These are phyloP conservation scores for Naegleria fowleri DNA, from an alignment of 208 protist genomes.

Conservation along the genomic window DNA sequence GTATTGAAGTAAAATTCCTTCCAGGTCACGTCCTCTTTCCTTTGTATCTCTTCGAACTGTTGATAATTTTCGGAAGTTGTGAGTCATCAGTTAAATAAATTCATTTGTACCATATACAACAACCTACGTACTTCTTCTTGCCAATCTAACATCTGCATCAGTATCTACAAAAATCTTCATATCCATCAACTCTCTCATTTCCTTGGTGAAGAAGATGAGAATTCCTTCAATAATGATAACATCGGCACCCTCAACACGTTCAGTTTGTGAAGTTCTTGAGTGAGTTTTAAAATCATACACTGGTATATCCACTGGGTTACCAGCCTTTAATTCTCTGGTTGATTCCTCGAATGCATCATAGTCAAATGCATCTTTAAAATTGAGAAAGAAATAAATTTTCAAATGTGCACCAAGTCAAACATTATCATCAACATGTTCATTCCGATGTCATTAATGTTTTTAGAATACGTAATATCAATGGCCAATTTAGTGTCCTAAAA, in stretches of 20 bases:
- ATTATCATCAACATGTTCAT: not conserved
- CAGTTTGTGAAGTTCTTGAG: slow-evolving; percentile 43
- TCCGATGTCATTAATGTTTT: too few species aligned
- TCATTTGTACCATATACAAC: too few species aligned
- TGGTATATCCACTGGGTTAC: slow-evolving; percentile 63
- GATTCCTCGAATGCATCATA: slow-evolving; percentile 55
- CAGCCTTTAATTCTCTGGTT: slow-evolving; percentile 57
- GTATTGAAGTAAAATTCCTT: slow-evolving; percentile 72
- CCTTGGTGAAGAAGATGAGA: slow-evolving; percentile 59
- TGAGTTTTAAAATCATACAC: slow-evolving; percentile 81
- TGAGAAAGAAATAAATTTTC: not conserved
- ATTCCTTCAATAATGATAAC: slow-evolving; percentile 84
- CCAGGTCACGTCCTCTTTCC: slow-evolving; percentile 65
- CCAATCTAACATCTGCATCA: slow-evolving; percentile 70
- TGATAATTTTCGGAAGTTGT: not conserved
- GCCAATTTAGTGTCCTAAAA: too few species aligned
- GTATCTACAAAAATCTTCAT: slow-evolving; percentile 79
- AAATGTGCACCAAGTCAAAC: too few species aligned
- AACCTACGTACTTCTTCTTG: slow-evolving; percentile 51
- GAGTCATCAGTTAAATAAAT: not conserved
- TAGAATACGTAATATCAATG: too few species aligned
- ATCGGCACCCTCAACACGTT: slow-evolving; percentile 55
- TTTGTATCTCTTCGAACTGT: slow-evolving; percentile 61
- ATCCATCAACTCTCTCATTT: slow-evolving; percentile 61
- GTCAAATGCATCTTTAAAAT: slow-evolving; percentile 62